These are phyloP conservation scores for Microdochium paspali DNA, from an alignment of 2,329 filamentous ascomycete genomes.

Conservation along the genomic window DNA sequence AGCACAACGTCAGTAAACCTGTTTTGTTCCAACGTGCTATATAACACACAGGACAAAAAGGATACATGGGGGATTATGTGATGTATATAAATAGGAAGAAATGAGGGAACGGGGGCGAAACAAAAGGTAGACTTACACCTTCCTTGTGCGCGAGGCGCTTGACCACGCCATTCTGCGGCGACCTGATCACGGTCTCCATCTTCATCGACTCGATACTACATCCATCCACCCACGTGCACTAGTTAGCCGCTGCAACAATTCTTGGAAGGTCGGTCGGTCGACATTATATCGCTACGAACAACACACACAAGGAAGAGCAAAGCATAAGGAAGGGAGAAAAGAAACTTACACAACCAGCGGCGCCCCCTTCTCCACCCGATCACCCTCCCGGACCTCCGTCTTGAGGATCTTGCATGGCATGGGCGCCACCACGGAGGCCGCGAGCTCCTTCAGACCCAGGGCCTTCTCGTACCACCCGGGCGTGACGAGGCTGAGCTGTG, in stretches of 20 bases:
- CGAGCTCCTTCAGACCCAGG: slow-evolving; percentile 68
- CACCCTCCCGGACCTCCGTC: slow-evolving; percentile 77
- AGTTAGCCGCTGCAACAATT: too few relatives aligned
- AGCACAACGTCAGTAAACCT: too few relatives aligned
- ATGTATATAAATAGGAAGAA: not conserved
- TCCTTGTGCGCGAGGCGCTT: slow-evolving; percentile 66
- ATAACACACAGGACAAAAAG: too few relatives aligned
- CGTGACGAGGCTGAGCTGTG: slow-evolving; percentile 43
- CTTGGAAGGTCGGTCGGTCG: too few relatives aligned
- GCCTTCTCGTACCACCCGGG: slow-evolving; percentile 84
- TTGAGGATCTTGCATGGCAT: slow-evolving; percentile 97
- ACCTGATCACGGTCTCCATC: slow-evolving; percentile 79
- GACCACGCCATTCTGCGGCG: slow-evolving; percentile 62
- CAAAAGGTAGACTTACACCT: slow-evolving; percentile 54
- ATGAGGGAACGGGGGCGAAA: not conserved
- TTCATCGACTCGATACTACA: slow-evolving; percentile 75
- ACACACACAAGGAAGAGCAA: slow-evolving; percentile 17
- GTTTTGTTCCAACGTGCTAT: too few relatives aligned
- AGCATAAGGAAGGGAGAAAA: not conserved
- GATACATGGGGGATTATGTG: too few relatives aligned
- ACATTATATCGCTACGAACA: too few relatives aligned
- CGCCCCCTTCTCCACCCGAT: slow-evolving; percentile 75
- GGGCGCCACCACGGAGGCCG: slow-evolving; percentile 78
- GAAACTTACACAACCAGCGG: slow-evolving; percentile 67
- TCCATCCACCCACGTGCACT: slow-evolving; percentile 9